Evolutionary conservation across 331 rosid species (phyloP).

Genomic region (Cydonia oblonga): DNA sequence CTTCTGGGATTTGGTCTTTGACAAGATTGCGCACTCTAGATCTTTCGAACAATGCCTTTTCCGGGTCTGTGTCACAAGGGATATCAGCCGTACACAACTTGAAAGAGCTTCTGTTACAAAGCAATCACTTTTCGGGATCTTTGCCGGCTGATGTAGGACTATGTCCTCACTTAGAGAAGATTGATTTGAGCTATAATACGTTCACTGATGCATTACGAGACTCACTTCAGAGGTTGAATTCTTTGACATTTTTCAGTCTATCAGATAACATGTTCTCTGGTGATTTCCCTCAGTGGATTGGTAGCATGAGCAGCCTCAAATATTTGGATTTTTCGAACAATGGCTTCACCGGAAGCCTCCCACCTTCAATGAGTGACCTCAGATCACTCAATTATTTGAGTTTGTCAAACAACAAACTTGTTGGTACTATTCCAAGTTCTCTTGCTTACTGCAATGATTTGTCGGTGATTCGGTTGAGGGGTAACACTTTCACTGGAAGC

Average conservation of each 20-base stretch:
- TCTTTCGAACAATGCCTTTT: constrained; percentile 60
- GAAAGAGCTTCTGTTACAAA: constrained; percentile 44
- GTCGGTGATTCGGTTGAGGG: constrained; percentile 33
- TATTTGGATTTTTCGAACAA: constrained; percentile 58
- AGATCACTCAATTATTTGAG: constrained; percentile 37
- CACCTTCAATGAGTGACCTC: constrained; percentile 42
- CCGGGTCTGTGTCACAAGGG: constrained; percentile 50
- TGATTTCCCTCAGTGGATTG: constrained; percentile 69
- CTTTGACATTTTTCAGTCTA: constrained; percentile 30
- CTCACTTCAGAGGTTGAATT: constrained; percentile 36
- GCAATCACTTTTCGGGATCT: constrained; percentile 63
- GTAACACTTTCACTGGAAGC: constrained; percentile 52
- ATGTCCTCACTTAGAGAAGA: constrained; percentile 43
- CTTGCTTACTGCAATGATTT: constrained; percentile 37
- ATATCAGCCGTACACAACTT: constrained; percentile 60
- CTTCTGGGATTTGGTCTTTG: constrained; percentile 48
- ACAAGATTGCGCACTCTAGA: constrained; percentile 57
- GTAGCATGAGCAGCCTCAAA: constrained; percentile 42
- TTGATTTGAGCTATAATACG: constrained; percentile 52
- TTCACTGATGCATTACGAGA: constrained; percentile 45
- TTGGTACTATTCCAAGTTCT: constrained; percentile 54
- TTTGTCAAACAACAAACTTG: constrained; percentile 49
- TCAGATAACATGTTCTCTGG: constrained; percentile 39
- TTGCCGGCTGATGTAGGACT: constrained; percentile 67
- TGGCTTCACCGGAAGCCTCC: constrained; percentile 47